Percentiles rank a stretch among this genome's conserved stretches.
These are phyloP conservation scores for Eucalyptus curtisii DNA, from an alignment of 345 rosid species.

Conservation along the genomic window DNA sequence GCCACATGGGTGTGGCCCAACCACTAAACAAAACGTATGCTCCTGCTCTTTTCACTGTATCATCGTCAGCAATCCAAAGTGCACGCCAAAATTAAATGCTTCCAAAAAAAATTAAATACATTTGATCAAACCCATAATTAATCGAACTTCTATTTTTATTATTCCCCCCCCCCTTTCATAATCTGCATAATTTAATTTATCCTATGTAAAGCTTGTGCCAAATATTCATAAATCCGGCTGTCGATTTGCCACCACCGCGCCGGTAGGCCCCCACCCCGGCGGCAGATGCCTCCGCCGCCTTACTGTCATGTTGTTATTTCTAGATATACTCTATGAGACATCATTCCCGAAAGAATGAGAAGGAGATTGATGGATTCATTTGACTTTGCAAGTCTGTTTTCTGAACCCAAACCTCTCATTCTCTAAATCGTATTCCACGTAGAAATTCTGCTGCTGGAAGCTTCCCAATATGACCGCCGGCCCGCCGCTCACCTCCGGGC, in stretches of 20 bases:
- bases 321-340: not conserved
- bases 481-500: conserved; percentile 17
- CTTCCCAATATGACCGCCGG: conserved; percentile 79
- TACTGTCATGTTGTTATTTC: not conserved
- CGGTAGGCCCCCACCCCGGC: not conserved
- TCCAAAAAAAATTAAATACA: not conserved
- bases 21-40: not conserved
- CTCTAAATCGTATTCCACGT: conserved; percentile 62
- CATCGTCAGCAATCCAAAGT: not conserved
- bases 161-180: not conserved
- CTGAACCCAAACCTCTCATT: conserved; percentile 67
- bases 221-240: not conserved
- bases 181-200: not conserved
- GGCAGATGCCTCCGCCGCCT: not conserved
- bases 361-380: not conserved
- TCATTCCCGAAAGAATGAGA: not conserved
- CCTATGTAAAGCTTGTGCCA: not conserved
- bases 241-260: not conserved
- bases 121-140: not conserved
- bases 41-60: not conserved
- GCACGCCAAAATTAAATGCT: not conserved
- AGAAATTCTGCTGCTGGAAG: conserved; percentile 77
- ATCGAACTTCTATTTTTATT: not conserved
- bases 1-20: not conserved
- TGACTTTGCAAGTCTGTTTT: conserved; percentile 23